Conservation (phyloP, 805 yeast genomes). For the Ogataea ramenticola region DNA sequence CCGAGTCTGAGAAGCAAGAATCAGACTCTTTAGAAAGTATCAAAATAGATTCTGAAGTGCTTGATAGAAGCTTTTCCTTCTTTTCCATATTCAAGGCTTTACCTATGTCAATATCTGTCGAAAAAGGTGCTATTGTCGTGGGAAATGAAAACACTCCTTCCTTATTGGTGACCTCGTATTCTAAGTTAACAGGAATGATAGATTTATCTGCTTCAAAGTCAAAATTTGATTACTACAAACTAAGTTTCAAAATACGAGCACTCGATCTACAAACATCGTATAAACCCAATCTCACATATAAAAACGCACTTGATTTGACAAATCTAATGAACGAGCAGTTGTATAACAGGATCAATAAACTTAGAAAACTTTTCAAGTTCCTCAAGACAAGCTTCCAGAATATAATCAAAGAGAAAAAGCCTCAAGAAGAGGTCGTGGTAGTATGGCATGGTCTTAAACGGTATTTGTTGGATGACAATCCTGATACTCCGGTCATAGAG, state of each 20-base stretch:
- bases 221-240: conserved; percentile 48
- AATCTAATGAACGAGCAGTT: conserved; percentile 8
- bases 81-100: conserved; percentile 28
- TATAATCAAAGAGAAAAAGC: neutral
- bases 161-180: conserved; percentile 54
- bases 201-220: conserved; percentile 47
- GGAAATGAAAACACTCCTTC: conserved; percentile 81
- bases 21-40: neutral
- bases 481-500: conserved; percentile 24
- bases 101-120: conserved; percentile 57
- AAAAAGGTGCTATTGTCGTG: conserved; percentile 64
- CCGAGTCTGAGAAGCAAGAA: neutral
- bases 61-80: neutral
- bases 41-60: neutral
- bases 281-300: conserved; percentile 65
- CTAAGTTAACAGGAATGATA: conserved; percentile 43
- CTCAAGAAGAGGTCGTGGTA: conserved; percentile 10
- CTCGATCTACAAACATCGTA: conserved; percentile 51
- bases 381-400: neutral
- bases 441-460: conserved; percentile 77
- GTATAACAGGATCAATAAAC: neutral
- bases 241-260: conserved; percentile 36
- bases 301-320: conserved; percentile 19
- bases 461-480: conserved; percentile 35
- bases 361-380: neutral